Evolutionary conservation across 169 alveolate species (phyloP).

Genomic region (Miamiensis avidus): DNA sequence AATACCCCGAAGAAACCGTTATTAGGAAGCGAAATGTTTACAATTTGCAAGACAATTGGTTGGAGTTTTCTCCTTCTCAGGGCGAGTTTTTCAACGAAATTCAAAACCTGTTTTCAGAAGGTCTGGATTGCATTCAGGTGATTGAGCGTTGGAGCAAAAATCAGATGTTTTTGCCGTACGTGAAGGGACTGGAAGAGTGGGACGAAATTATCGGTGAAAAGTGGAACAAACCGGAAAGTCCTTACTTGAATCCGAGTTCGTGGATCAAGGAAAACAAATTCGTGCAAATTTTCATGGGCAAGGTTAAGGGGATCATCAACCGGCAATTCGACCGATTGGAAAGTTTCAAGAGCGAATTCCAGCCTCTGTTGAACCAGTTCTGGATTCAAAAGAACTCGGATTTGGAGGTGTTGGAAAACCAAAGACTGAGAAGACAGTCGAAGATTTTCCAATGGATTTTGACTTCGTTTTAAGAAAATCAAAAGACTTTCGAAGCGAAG

Average conservation of each 20-base stretch:
- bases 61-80: conserved; percentile 10
- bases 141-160: conserved; percentile 80
- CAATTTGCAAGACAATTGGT: conserved; percentile 8
- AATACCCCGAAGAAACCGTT: neutral
- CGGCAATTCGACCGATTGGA: conserved; percentile 51
- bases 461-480: conserved; percentile 2
- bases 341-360: conserved; percentile 36
- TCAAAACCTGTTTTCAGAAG: conserved; percentile 53
- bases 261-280: conserved; percentile 70
- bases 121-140: conserved; percentile 55
- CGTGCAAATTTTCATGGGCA: conserved; percentile 40
- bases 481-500: conserved; percentile 1
- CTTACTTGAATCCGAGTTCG: conserved; percentile 56
- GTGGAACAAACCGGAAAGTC: conserved; percentile 71
- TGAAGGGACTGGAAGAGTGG: conserved; percentile 81
- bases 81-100: conserved; percentile 8
- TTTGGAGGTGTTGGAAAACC: conserved; percentile 14
- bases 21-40: conserved; percentile 6
- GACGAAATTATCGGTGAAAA: conserved; percentile 78
- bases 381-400: conserved; percentile 39
- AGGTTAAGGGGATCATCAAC: conserved; percentile 36
- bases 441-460: conserved; percentile 23
- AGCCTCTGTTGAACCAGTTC: conserved; percentile 40
- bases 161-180: conserved; percentile 61
- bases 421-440: conserved; percentile 13